Percentiles rank a stretch among this genome's conserved stretches.
phyloP scores from a whole-genome alignment of 208 protist species.

The Crithidia thermophila region DNA sequence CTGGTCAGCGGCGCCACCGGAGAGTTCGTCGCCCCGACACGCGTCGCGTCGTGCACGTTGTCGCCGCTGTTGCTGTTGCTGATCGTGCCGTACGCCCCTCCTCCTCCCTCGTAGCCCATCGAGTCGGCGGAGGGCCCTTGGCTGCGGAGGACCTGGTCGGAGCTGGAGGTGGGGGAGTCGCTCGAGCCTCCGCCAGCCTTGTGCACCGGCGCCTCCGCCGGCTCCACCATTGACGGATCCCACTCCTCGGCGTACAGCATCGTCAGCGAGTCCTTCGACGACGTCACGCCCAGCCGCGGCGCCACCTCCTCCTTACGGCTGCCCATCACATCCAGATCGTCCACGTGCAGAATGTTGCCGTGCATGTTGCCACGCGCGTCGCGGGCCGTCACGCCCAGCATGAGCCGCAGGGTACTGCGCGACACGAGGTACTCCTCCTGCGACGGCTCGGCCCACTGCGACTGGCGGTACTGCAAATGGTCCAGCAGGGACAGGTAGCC shows the following conservation, averaged over 20 bases:
- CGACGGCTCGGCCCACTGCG: conserved; percentile 26
- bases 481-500: conserved; percentile 40
- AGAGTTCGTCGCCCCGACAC: background rate
- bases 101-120: background rate
- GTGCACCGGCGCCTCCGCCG: conserved; percentile 10
- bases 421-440: conserved; percentile 38
- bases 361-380: conserved; percentile 36
- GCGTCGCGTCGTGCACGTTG: too few relatives aligned
- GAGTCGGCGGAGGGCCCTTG: conserved; percentile 1
- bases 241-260: conserved; percentile 25
- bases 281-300: conserved; percentile 42
- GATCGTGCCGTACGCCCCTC: too few relatives aligned
- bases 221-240: conserved; percentile 24
- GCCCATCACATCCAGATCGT: conserved; percentile 54
- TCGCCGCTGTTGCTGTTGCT: background rate
- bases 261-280: conserved; percentile 35
- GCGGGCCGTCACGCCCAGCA: conserved; percentile 51
- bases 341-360: conserved; percentile 52
- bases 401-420: conserved; percentile 41
- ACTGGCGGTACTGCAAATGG: conserved; percentile 38
- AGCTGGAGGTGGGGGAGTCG: background rate
- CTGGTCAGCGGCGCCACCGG: background rate
- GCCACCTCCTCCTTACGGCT: conserved; percentile 55
- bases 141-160: background rate
- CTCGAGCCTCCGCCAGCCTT: background rate